Evolutionary conservation across 371 early-diverging fungal genomes (phyloP), one percentile per base, ranked within the genome.

Genomic region (Apophysomyces trapeziformis): DNA sequence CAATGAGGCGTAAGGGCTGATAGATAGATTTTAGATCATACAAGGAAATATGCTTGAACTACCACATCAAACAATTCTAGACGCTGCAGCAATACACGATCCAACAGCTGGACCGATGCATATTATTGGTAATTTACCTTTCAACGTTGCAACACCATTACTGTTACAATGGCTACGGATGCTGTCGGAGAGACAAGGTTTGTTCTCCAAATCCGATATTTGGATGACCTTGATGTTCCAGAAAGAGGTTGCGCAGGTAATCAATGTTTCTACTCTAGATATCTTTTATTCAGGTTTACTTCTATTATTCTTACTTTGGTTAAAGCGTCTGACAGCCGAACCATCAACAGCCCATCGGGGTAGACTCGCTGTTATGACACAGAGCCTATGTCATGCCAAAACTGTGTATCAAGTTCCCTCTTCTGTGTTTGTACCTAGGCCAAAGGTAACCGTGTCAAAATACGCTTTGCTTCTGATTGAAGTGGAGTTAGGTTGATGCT

Each of bases 201-300:
- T 93, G 13, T 94, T 94, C 68, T 75, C 76, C n/a, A 38, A 67
- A 21, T 35, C 68, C 0, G 69, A 77, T 16, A 82, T 85, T 5
- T 85, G 86, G 60, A 89, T 94, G 91, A 90, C 92, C 13, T 75
- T 94, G 35, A 94, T 93, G 93, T 94, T 94, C 77, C 94, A 94
- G 70, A 89, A 87, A 64, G 94, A 94, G 70, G 94, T 94, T 7
- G 94, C 87, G 12, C 78, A 89, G 68, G 87, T 88, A 81, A 69
- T 66, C 65, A 26, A 26, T 3, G 32, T 14, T 13, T 39, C 60
- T 32, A n/a, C 5, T n/a, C 1, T 7, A 57, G 64, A 44, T 61
- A 35, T 60, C 59, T 58, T 26, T 39, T 45, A 38, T 45, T 58
- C 5, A 60, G 13, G 41, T 13, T 41, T 5, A 41, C 54, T 18